Percentiles rank a stretch among this genome's conserved stretches.
Evolutionary conservation across 2,329 filamentous ascomycete species (phyloP).

Genomic region (Clonostachys byssicola): DNA sequence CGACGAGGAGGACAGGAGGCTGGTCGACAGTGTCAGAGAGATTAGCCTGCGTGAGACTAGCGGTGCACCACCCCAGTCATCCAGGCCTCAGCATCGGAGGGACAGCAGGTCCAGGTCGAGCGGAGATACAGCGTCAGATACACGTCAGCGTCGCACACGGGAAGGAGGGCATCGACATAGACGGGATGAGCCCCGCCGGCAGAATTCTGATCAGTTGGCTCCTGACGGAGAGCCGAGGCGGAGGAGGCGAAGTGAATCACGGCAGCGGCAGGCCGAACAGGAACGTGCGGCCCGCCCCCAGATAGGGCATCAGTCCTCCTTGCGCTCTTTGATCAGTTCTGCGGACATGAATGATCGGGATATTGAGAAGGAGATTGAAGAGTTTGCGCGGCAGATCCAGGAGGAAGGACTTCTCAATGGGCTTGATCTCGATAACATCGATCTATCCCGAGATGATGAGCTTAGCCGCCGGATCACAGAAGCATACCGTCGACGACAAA

Average conservation of each 20-base stretch:
- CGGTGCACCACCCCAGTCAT: conserved; percentile 22
- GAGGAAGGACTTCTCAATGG: conserved; percentile 85
- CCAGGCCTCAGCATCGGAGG: conserved; percentile 18
- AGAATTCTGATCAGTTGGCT: conserved; percentile 27
- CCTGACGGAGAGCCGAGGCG: conserved; percentile 22
- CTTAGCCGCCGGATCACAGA: conserved; percentile 88
- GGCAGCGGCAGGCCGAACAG: conserved; percentile 60
- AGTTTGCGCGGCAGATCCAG: conserved; percentile 84
- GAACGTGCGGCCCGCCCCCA: too few species aligned
- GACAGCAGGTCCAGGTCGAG: conserved; percentile 23
- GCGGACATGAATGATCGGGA: conserved; percentile 73
- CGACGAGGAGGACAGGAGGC: conserved; percentile 63
- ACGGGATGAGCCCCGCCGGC: conserved; percentile 14
- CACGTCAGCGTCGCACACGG: conserved; percentile 17
- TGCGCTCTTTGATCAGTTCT: conserved; percentile 78
- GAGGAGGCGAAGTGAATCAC: conserved; percentile 38
- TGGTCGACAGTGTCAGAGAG: conserved; percentile 68
- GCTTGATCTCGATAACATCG: conserved; percentile 83
- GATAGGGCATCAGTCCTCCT: conserved; percentile 70
- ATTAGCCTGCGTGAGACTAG: conserved; percentile 69
- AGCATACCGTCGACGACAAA: conserved; percentile 75
- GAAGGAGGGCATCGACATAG: conserved; percentile 13
- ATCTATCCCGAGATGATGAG: conserved; percentile 80
- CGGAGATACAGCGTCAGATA: conserved; percentile 1
- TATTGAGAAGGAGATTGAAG: conserved; percentile 83